Conservation (phyloP, 345 rosid genomes). For the Capsella bursapastoris region DNA sequence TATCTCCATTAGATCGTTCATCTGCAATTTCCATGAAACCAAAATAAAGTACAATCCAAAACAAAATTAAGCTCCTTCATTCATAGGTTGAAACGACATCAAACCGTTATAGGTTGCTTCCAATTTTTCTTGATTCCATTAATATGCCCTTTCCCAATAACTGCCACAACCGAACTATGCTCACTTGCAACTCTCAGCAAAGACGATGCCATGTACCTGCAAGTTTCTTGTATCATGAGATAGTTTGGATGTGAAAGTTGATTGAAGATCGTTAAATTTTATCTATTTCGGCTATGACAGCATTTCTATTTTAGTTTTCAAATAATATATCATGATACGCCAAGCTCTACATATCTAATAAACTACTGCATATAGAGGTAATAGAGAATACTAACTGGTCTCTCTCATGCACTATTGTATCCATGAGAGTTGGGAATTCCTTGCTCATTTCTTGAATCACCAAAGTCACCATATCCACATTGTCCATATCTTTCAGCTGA, state of each 20-base stretch:
- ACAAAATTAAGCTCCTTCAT: not conserved
- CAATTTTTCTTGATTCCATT: conserved; percentile 85
- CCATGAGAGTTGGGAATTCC: conserved; percentile 91
- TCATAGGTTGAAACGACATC: conserved; percentile 28
- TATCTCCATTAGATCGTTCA: conserved; percentile 69
- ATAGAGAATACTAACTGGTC: conserved; percentile 77
- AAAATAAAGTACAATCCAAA: not conserved
- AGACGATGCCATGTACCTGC: conserved; percentile 86
- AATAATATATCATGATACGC: not conserved
- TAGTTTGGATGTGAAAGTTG: conserved; percentile 1
- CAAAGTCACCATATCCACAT: conserved; percentile 92
- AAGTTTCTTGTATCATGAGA: conserved; percentile 12
- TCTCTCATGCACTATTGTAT: conserved; percentile 92
- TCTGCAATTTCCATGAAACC: conserved; percentile 42
- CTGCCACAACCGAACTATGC: conserved; percentile 87
- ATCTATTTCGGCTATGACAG: not conserved
- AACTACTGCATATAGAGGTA: conserved; percentile 6
- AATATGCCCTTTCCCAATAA: conserved; percentile 98
- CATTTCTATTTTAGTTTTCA: conserved; percentile 2
- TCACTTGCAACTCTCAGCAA: conserved; percentile 73
- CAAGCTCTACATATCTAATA: conserved; percentile 4
- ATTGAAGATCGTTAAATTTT: not conserved
- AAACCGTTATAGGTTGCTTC: conserved; percentile 78
- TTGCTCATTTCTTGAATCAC: conserved; percentile 99
- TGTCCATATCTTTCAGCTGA: conserved; percentile 94